Evolutionary conservation across 208 protist species (phyloP), one percentile per base, ranked within the genome.

Genomic region (Leishmania arabica): DNA sequence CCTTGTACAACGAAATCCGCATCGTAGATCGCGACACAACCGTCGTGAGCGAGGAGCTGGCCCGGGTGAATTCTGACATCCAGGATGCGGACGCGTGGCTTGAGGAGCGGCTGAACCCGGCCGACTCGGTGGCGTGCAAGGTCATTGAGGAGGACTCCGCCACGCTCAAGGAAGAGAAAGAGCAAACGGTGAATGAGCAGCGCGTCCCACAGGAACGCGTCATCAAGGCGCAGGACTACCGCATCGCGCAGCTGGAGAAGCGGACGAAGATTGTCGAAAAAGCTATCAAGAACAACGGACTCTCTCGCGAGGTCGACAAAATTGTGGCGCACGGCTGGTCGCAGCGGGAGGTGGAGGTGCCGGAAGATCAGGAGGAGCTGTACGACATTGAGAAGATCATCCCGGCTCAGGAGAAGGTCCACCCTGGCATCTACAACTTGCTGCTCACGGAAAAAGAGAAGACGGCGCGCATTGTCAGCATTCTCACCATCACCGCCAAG

Each of bases 141-240:
- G 40, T 94, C 7, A 90, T 95, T 79, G 87, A 95, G 62, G 83
- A 94, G 77, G 89, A 92, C 69, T 87, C 90, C 31, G 78, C 75
- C 19, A 82, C 88, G 54, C 82, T 97, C 68, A 90, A 90, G 78
- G 76, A 74, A 27, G 87, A 92, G 73, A 87, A 87, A 81, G 83
- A 89, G 65, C 88, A 90, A 54, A 89, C 86, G 3, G 82, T 93
- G 19, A 90, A 87, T 72, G 87, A 84, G 66, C 82, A 91, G 77
- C 89, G 92, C 74, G 89, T 88, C 62, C 88, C 89, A 27, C 92
- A 96, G 79, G 94, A 97, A 69, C 89, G 92, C 15, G 90, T 97
- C n/a, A 88, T 97, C 27, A 97, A 97, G 81, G 92, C 94, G 53
- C 94, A 97, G 83, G 92, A 97, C 54, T 96, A 93, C 77, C 94